Evolutionary conservation across 2,329 filamentous ascomycete species (phyloP).

Genomic region (Penicillium sp.): DNA sequence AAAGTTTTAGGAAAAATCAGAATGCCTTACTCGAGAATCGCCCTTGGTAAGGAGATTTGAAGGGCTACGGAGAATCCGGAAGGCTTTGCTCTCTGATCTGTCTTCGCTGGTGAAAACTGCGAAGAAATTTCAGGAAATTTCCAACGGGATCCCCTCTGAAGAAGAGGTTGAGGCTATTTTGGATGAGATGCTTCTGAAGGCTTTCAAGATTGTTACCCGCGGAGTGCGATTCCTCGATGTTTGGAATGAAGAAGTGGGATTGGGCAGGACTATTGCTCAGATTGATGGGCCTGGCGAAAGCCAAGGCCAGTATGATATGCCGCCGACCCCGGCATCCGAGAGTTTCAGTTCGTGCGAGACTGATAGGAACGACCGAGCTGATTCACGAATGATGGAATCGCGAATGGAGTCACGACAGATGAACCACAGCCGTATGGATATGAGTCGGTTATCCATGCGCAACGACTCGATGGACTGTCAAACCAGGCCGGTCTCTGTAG

Average conservation of each 20-base stretch:
- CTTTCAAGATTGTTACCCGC: slow-evolving; percentile 90
- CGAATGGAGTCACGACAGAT: slow-evolving; percentile 19
- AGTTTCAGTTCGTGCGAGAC: slow-evolving; percentile 31
- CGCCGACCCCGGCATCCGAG: slow-evolving; percentile 42
- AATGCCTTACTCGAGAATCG: slow-evolving; percentile 83
- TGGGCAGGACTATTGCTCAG: slow-evolving; percentile 43
- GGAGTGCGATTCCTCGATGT: slow-evolving; percentile 87
- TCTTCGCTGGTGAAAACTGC: slow-evolving; percentile 86
- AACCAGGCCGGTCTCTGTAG: slow-evolving; percentile 34
- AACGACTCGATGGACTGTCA: slow-evolving; percentile 26
- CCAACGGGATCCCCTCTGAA: slow-evolving; percentile 49
- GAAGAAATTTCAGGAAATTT: slow-evolving; percentile 76
- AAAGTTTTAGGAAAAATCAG: slow-evolving; percentile 72
- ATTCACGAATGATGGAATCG: slow-evolving; percentile 26
- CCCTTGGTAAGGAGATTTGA: slow-evolving; percentile 72
- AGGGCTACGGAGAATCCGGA: slow-evolving; percentile 73
- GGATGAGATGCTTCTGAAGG: slow-evolving; percentile 90
- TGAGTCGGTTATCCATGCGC: slow-evolving; percentile 22
- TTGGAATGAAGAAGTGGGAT: slow-evolving; percentile 61
- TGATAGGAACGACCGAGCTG: slow-evolving; percentile 25
- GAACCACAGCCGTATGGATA: slow-evolving; percentile 32
- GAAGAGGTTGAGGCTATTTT: slow-evolving; percentile 58
- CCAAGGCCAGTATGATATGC: slow-evolving; percentile 29
- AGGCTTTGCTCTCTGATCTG: slow-evolving; percentile 83
- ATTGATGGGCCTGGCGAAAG: slow-evolving; percentile 30